phyloP scores from a whole-genome alignment of 1,284 basidiomycete genomes.

The Puccinia coronata region DNA sequence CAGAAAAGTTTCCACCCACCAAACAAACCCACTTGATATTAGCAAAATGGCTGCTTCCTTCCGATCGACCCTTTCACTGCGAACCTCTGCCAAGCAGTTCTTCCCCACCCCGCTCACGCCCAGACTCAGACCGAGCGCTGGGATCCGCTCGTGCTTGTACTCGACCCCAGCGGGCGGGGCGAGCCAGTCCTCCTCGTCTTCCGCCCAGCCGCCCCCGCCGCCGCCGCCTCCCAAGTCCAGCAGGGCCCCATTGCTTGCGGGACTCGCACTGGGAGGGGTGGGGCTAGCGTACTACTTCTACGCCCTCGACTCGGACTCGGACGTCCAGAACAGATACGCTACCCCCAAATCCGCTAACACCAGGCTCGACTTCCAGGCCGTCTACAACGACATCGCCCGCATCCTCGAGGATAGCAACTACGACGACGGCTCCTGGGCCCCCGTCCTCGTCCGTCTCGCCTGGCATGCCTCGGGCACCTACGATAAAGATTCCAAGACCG shows the following conservation, averaged over 20 bases:
- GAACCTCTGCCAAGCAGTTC: not conserved
- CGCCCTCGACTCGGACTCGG: conserved; percentile 16
- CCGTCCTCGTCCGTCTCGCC: conserved; percentile 86
- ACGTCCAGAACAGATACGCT: conserved; percentile 19
- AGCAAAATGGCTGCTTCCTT: not conserved
- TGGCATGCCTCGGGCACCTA: conserved; percentile 54
- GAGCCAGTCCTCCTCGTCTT: not conserved
- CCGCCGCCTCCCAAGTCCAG: conserved; percentile 27
- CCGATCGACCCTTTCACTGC: not conserved
- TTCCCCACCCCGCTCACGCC: too few species aligned
- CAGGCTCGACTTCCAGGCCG: conserved; percentile 30
- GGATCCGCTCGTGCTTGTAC: not conserved
- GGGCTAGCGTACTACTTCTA: conserved; percentile 41
- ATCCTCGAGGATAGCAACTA: conserved; percentile 33
- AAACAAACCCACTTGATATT: too few species aligned
- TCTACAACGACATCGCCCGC: conserved; percentile 44
- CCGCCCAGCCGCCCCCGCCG: conserved; percentile 1
- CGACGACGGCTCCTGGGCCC: conserved; percentile 80
- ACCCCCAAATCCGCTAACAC: conserved; percentile 40
- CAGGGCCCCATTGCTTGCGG: not conserved
- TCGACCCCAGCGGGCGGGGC: not conserved
- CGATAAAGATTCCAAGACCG: conserved; percentile 50
- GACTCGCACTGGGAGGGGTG: conserved; percentile 15
- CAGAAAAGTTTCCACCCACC: too few species aligned
- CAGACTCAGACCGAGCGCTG: not conserved